Evolutionary conservation across 768 basidiomycete species (phyloP).

Genomic region (Hygrophorus pudorinus): DNA sequence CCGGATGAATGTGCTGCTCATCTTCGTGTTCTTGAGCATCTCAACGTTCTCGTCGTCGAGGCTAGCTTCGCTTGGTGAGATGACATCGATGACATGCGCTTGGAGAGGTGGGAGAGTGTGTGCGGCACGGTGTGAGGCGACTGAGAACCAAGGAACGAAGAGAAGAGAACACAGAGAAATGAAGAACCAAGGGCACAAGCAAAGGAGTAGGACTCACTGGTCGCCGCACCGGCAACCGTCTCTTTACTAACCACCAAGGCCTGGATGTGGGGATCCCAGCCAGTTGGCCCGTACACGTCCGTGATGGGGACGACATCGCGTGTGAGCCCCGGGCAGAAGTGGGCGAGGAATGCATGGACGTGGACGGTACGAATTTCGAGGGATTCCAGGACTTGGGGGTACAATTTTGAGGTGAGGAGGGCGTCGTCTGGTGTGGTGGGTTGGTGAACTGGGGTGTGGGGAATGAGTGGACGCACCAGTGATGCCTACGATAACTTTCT

Average conservation of each 20-base stretch:
- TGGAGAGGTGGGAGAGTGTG: slow-evolving; percentile 49
- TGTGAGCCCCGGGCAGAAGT: slow-evolving; percentile 57
- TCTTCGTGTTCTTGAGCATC: slow-evolving; percentile 67
- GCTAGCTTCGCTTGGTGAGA: slow-evolving; percentile 53
- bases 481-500: slow-evolving; percentile 84
- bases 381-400: slow-evolving; percentile 57
- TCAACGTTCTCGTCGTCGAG: slow-evolving; percentile 60
- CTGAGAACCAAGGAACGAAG: slow-evolving; percentile 25
- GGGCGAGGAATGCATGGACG: slow-evolving; percentile 58
- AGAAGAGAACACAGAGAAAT: neutral
- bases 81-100: slow-evolving; percentile 82
- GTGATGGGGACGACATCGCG: slow-evolving; percentile 64
- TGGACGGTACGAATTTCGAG: slow-evolving; percentile 42
- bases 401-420: slow-evolving; percentile 61
- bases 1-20: slow-evolving; percentile 91
- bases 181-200: neutral
- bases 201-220: slow-evolving; percentile 41
- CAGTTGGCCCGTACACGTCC: slow-evolving; percentile 91
- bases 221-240: slow-evolving; percentile 64
- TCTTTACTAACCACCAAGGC: slow-evolving; percentile 88
- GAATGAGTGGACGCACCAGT: slow-evolving; percentile 43
- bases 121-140: slow-evolving; percentile 49
- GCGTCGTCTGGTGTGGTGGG: slow-evolving; percentile 42
- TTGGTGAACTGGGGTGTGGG: neutral
- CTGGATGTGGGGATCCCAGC: slow-evolving; percentile 79